A percentile compares a stretch with the other conserved stretches of the same genome.
Conservation (phyloP, 2,329 filamentous ascomycete species). For the Trichoderma citrinoviride region DNA sequence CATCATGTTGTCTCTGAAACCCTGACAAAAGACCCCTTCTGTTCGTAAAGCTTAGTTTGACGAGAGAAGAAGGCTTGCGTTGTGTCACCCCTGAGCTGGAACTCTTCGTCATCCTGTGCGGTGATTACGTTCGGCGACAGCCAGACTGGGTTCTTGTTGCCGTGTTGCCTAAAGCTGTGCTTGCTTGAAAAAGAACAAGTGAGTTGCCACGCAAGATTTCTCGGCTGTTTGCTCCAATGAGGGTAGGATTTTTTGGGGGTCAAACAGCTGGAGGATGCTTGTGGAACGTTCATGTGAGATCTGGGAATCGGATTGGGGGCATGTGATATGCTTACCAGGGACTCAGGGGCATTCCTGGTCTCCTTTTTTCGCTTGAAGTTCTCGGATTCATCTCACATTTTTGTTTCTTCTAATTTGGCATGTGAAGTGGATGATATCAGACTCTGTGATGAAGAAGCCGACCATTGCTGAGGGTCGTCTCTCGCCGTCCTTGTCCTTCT, state of each 20-base stretch:
- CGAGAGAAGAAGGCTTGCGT: background rate
- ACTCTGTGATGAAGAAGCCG: no score
- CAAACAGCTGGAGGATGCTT: background rate
- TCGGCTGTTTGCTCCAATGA: conserved; percentile 4
- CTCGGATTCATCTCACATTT: no score
- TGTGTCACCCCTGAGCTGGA: background rate
- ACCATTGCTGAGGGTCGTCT: no score
- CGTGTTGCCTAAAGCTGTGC: background rate
- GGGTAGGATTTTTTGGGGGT: background rate
- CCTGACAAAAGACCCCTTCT: background rate
- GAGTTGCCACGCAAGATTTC: background rate
- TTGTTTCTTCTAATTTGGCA: no score
- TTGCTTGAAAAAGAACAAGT: background rate
- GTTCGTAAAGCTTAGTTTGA: background rate
- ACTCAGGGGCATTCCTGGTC: background rate
- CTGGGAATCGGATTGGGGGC: no score
- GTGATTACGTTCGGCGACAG: background rate
- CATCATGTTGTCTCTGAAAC: background rate
- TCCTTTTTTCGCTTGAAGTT: no score
- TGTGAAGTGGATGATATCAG: no score
- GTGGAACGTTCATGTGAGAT: background rate
- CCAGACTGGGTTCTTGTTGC: background rate
- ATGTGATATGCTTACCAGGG: no score
- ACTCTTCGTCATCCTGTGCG: no score
- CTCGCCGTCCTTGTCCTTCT: no score